These are phyloP conservation scores for Penicillium coprophilum DNA, from an alignment of 495 filamentous ascomycete species.

Conservation along the genomic window DNA sequence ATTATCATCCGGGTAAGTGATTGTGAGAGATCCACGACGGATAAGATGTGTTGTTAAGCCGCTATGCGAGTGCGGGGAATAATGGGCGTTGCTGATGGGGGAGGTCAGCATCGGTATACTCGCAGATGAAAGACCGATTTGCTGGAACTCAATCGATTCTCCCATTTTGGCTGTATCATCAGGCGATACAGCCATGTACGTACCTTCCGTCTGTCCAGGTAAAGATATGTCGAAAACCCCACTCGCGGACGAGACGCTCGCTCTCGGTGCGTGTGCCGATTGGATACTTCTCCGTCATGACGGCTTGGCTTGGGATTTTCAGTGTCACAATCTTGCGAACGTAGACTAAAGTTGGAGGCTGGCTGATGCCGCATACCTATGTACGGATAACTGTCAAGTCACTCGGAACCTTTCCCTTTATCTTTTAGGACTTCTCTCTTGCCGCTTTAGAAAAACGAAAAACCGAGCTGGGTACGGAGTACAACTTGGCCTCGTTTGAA, in stretches of 20 bases:
- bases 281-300: conserved; percentile 31
- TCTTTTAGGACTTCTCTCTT: neutral
- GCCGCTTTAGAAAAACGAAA: neutral
- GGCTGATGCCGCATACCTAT: neutral
- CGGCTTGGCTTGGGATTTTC: neutral
- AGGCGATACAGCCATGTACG: conserved; percentile 18
- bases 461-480: neutral
- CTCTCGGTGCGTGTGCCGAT: conserved; percentile 50
- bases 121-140: neutral
- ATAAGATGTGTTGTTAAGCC: conserved; percentile 77
- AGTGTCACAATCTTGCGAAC: neutral
- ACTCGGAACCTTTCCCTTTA: neutral
- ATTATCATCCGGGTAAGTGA: conserved; percentile 70
- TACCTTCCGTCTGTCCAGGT: conserved; percentile 80
- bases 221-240: conserved; percentile 76
- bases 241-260: conserved; percentile 67
- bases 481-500: neutral
- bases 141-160: neutral
- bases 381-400: neutral
- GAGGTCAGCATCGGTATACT: neutral
- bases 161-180: neutral
- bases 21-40: conserved; percentile 65
- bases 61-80: conserved; percentile 69
- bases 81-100: conserved; percentile 61
- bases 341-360: neutral